Evolutionary conservation across 768 basidiomycete species (phyloP), one percentile per base, ranked within the genome.

Genomic region (Mycena vulgaris): DNA sequence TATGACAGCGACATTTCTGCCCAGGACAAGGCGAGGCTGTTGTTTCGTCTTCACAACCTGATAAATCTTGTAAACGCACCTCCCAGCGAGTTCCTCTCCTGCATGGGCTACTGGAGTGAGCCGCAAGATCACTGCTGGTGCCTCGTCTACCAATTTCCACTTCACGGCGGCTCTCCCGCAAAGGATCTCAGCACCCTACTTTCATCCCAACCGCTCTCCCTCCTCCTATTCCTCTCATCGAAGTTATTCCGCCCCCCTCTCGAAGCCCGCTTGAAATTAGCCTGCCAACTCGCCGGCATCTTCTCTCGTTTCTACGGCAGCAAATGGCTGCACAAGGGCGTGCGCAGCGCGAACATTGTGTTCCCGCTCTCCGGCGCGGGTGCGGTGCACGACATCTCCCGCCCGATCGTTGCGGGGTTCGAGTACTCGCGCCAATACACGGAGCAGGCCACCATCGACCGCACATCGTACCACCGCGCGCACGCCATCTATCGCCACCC

Each of bases 381-480:
- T 11, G 49, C 25, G 14, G 37, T 27, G 11, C 42, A n/a, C 61
- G 51, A 45, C 53, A 63, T 62, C 23, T 33, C 39, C 21, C n/a
- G 27, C n/a, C 69, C 63, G 4, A 19, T 65, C 5, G 64, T 70
- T n/a, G 16, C 52, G 8, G 69, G 69, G 8, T 70, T 70, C 49
- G 63, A 70, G 42, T 70, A 65, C 56, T 70, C 69, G 30, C 30
- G 69, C 27, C 62, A 51, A 42, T 70, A 59, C 28, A 70, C 69
- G 3, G 69, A 70, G 48, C 42, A 42, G 25, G 49, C 28, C 25
- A 59, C 62, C 6, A 70, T 69, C 35, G 69, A 65, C 27, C 40
- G 30, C 25, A 35, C 51, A 8, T 5, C 47, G 5, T 8, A 48
- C 23, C 42, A 37, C 45, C 55, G 48, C 40, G 49, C 17, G 13